These are phyloP conservation scores for Fraxinus floribunda DNA, from an alignment of 305 asterid genomes.

Conservation along the genomic window DNA sequence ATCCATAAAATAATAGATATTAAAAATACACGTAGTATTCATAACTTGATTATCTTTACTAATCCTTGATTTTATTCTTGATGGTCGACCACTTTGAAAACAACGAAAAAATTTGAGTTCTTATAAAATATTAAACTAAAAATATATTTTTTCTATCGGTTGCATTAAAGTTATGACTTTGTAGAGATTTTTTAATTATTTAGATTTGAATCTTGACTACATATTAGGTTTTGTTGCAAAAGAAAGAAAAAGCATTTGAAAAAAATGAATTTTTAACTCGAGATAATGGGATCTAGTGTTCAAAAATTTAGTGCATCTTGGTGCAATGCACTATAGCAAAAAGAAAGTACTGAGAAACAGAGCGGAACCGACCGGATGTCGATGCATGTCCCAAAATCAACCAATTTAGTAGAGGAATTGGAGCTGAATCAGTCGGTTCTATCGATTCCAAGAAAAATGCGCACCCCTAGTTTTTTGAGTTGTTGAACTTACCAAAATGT, in stretches of 20 bases:
- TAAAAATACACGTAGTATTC: no score
- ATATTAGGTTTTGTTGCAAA: background rate
- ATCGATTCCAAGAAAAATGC: background rate
- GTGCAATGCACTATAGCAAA: background rate
- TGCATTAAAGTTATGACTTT: no score
- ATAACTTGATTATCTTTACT: no score
- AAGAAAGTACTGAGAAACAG: background rate
- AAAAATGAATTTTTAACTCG: no score
- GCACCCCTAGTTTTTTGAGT: background rate
- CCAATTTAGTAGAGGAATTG: background rate
- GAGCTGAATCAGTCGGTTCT: background rate
- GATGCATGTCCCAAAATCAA: background rate
- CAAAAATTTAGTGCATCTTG: background rate
- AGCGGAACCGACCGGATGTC: background rate
- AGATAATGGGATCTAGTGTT: background rate
- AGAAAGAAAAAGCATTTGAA: background rate
- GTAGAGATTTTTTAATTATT: no score
- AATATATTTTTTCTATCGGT: no score
- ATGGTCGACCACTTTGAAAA: background rate
- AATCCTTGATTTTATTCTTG: no score
- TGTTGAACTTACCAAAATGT: background rate
- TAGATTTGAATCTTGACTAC: background rate
- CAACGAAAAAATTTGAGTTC: background rate
- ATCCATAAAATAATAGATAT: no score
- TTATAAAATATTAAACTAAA: no score